phyloP scores from a whole-genome alignment of 129 eudicot species.

The Erigeron canadensis region DNA sequence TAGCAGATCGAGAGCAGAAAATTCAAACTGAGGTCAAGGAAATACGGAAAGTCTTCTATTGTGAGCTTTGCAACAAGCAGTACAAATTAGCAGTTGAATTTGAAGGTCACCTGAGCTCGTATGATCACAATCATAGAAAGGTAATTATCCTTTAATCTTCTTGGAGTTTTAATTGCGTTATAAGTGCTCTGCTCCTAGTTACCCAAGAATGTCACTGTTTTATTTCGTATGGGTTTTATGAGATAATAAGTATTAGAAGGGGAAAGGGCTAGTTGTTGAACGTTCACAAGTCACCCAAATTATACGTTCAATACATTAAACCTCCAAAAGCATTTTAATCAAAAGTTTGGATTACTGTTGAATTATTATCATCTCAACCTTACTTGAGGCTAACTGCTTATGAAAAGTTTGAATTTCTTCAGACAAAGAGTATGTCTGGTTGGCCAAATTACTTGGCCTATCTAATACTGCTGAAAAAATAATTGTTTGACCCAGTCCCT shows the following conservation, averaged over 20 bases:
- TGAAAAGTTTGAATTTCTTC: too few species aligned
- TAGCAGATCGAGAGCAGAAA: constrained; percentile 98
- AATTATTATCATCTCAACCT: neutral
- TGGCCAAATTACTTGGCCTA: neutral
- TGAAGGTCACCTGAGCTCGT: constrained; percentile 97
- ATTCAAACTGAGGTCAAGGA: constrained; percentile 96
- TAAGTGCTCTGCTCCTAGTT: neutral
- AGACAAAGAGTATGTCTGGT: too few species aligned
- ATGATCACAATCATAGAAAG: constrained; percentile 98
- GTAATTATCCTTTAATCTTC: constrained; percentile 23
- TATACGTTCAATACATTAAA: neutral
- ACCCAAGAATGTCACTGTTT: neutral
- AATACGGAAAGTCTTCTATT: constrained; percentile 78
- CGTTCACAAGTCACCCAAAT: neutral
- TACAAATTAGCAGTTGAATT: constrained; percentile 96
- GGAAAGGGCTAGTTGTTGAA: neutral
- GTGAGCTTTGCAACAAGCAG: constrained; percentile 99
- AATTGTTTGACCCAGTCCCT: neutral
- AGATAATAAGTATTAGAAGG: neutral
- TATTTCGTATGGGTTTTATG: neutral
- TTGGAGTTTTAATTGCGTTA: neutral
- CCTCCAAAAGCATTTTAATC: neutral
- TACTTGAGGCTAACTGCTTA: neutral
- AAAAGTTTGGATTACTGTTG: neutral
- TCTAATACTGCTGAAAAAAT: neutral